Percentiles rank a stretch among this genome's conserved stretches.
Conservation (phyloP, 2,329 filamentous ascomycete species). For the Xylaria sp. region DNA sequence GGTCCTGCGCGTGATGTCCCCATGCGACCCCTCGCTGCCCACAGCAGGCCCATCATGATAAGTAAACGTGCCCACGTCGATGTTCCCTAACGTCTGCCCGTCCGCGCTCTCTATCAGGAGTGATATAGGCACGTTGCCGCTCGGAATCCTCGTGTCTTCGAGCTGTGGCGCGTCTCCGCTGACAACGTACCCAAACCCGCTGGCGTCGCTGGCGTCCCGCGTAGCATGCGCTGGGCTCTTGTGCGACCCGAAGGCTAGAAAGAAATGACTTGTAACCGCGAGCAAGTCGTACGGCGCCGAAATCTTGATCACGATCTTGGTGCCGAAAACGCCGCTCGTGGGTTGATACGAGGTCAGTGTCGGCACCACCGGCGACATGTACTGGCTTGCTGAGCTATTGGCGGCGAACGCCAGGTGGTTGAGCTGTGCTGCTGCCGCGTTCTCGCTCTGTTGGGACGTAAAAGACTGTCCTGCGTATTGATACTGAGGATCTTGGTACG, state of each 20-base stretch:
- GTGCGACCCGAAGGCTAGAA: conserved; percentile 80
- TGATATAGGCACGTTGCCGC: conserved; percentile 64
- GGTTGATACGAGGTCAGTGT: conserved; percentile 78
- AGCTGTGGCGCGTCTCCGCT: conserved; percentile 75
- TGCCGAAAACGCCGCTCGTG: conserved; percentile 72
- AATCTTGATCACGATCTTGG: conserved; percentile 77
- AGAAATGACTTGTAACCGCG: conserved; percentile 68
- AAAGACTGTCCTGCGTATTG: conserved; percentile 62
- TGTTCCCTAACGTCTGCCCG: conserved; percentile 64
- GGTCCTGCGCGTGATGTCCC: conserved; percentile 54
- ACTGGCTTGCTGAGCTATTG: conserved; percentile 72
- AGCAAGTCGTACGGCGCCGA: conserved; percentile 78
- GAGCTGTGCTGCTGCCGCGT: conserved; percentile 60
- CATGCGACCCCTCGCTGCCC: conserved; percentile 51
- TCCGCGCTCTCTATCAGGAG: conserved; percentile 62
- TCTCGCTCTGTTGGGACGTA: conserved; percentile 59
- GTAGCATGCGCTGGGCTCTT: conserved; percentile 74
- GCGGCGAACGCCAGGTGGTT: conserved; percentile 67
- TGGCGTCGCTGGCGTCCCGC: conserved; percentile 65
- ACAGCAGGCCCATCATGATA: conserved; percentile 54
- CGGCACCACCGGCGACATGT: conserved; percentile 70
- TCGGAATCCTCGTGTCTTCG: conserved; percentile 60
- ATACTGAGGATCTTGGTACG: conserved; percentile 68
- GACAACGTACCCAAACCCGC: conserved; percentile 76
- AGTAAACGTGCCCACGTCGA: conserved; percentile 57